Evolutionary conservation across 192 early-diverging fungal genomes (phyloP), one percentile per base, ranked within the genome.

Genomic region (Backusella tarrabulga): DNA sequence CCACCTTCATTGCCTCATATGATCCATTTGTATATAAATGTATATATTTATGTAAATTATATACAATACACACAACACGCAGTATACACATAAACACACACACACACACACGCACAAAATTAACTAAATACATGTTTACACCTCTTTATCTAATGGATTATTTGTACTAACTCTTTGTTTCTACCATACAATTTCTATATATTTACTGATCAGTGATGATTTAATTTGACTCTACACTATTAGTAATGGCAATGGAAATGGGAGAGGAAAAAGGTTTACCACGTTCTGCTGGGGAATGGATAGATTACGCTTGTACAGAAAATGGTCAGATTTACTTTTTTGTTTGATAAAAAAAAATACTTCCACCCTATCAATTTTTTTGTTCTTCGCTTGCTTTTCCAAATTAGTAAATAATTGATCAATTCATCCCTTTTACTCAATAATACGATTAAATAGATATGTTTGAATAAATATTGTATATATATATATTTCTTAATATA

Each of bases 1-100:
- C 12, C 56, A 63, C 56, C 56, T 26, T 14, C 56, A 63, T 29
- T 63, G 56, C 26, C 56, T 63, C 56, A 63, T 63, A 23, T 63
- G 56, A 63, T 63, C 56, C 56, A 63, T 63, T 63, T 63, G 56
- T 63, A 63, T 63, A 63, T 63, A 63, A 63, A 63, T 63, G 56
- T 63, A 63, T 63, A 63, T 63, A 63, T 63, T 63, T 63, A 63
- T 63, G 56, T 63, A 63, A 63, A 63, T 29, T 63, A 63, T 63
- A 63, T 29, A 63, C 26, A 60, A 60, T 60, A 60, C 56, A 60
- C 54, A 60, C 56, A 44, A 23, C 52, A 56, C 54, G 21, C 19
- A 54, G n/a, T 54, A 54, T 21, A 54, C 50, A 54, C 50, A 52
- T 11, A 40, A 29, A 60, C 23, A 60, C 56, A 60, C 23, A 60